Evolutionary conservation across 805 yeast genomes (phyloP).

Genomic region (Zygosaccharomyces siamensis): DNA sequence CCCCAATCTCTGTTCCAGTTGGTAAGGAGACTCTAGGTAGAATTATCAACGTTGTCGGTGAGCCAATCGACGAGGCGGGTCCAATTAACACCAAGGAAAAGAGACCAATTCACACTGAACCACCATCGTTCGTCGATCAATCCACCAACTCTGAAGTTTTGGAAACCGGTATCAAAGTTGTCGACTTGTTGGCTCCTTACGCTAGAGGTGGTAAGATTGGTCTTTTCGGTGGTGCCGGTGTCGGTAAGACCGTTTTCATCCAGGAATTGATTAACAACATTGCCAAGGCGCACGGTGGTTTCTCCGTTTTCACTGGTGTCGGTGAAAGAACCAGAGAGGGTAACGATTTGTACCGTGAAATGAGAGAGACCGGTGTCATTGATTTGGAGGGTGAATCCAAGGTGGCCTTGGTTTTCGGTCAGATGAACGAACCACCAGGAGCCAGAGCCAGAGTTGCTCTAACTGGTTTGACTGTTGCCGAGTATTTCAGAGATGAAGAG

Average conservation of each 20-base stretch:
- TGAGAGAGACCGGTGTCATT: constrained; percentile 99
- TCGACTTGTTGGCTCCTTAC: constrained; percentile 97
- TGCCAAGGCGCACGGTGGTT: constrained; percentile 99
- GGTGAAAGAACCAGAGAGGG: constrained; percentile 99
- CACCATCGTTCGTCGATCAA: constrained; percentile 94
- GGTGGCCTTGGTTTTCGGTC: constrained; percentile 99
- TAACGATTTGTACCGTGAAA: constrained; percentile 99
- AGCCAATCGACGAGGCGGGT: constrained; percentile 99
- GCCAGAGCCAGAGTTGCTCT: constrained; percentile 99
- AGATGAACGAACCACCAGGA: constrained; percentile 99
- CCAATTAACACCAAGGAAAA: constrained; percentile 88
- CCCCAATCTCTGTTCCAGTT: constrained; percentile 98
- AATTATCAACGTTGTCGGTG: constrained; percentile 97
- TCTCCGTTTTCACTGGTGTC: constrained; percentile 99
- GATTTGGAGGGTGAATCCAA: constrained; percentile 99
- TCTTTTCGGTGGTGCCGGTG: constrained; percentile 99
- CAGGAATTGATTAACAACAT: constrained; percentile 99
- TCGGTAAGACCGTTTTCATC: constrained; percentile 99
- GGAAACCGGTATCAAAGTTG: constrained; percentile 99
- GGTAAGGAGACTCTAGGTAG: constrained; percentile 99
- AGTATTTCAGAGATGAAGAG: constrained; percentile 99
- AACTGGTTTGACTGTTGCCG: constrained; percentile 99
- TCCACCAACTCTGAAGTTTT: constrained; percentile 96
- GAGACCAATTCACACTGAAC: constrained; percentile 98
- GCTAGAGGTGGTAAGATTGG: constrained; percentile 99